Conservation (phyloP, 2,329 filamentous ascomycete genomes). For the Pseudogymnoascus sp. region DNA sequence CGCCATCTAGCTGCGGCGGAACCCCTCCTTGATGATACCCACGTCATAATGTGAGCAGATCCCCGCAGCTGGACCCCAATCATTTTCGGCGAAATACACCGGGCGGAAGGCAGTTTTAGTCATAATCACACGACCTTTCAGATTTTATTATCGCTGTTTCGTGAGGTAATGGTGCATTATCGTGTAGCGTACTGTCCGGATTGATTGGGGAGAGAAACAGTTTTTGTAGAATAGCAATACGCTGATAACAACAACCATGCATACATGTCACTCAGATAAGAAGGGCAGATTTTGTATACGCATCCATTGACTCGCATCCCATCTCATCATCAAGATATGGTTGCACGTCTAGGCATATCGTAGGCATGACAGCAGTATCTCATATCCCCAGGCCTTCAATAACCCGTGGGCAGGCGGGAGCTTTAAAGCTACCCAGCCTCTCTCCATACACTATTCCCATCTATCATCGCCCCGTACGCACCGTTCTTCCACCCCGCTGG, state of each 20-base stretch:
- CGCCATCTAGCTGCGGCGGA: background rate
- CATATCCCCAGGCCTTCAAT: background rate
- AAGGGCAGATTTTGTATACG: background rate
- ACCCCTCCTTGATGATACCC: background rate
- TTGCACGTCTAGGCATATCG: constrained; percentile 1
- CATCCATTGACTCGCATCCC: constrained; percentile 5
- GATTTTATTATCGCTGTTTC: background rate
- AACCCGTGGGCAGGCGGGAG: constrained; percentile 20
- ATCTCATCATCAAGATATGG: constrained; percentile 7
- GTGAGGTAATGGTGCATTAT: background rate
- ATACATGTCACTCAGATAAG: background rate
- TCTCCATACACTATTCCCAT: constrained; percentile 1
- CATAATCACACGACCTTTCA: constrained; percentile 3
- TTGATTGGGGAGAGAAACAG: background rate
- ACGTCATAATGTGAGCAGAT: constrained; percentile 5
- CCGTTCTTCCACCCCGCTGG: background rate
- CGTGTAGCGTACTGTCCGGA: background rate
- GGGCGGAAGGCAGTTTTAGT: constrained; percentile 1
- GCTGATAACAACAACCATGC: background rate
- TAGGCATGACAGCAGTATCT: background rate
- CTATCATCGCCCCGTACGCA: constrained; percentile 1
- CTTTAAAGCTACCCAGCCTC: constrained; percentile 32
- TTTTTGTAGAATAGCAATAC: background rate
- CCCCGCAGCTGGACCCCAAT: constrained; percentile 3
- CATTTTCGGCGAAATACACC: background rate